phyloP scores from a whole-genome alignment of 306 rosid genomes.

The Amphicarpaea edgeworthii region DNA sequence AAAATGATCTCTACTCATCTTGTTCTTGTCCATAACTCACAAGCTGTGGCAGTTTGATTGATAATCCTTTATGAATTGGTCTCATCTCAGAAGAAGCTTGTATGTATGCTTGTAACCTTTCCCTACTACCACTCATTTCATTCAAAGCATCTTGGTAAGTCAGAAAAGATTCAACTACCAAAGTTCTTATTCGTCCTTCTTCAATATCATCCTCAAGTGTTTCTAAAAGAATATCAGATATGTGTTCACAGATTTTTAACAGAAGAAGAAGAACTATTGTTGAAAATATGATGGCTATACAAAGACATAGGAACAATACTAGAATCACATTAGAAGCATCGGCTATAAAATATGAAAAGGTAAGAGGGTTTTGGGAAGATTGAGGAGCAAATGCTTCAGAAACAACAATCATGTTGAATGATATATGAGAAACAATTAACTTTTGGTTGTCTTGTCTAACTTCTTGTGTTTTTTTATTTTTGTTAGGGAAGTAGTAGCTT shows the following conservation, averaged over 20 bases:
- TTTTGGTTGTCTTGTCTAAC: not conserved
- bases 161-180: conserved; percentile 1
- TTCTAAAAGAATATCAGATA: conserved; percentile 25
- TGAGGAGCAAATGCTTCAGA: conserved; percentile 31
- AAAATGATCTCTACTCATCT: conserved; percentile 30
- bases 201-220: conserved; percentile 36
- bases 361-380: not conserved
- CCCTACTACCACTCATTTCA: not conserved
- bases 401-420: conserved; percentile 24
- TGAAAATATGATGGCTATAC: conserved; percentile 12
- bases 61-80: conserved; percentile 10
- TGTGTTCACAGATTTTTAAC: not conserved
- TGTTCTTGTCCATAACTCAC: conserved; percentile 34
- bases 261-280: conserved; percentile 27
- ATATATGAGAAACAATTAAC: conserved; percentile 31
- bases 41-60: conserved; percentile 32
- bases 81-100: conserved; percentile 9
- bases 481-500: conserved; percentile 1
- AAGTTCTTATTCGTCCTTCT: conserved; percentile 21
- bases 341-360: conserved; percentile 9
- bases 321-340: conserved; percentile 25
- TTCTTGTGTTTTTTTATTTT: not conserved
- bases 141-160: not conserved
- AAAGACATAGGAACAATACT: conserved; percentile 3
- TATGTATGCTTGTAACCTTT: not conserved